A percentile compares a stretch with the other conserved stretches of the same genome.
phyloP scores from a whole-genome alignment of 805 yeast species.

The Metschnikowia borealis region DNA sequence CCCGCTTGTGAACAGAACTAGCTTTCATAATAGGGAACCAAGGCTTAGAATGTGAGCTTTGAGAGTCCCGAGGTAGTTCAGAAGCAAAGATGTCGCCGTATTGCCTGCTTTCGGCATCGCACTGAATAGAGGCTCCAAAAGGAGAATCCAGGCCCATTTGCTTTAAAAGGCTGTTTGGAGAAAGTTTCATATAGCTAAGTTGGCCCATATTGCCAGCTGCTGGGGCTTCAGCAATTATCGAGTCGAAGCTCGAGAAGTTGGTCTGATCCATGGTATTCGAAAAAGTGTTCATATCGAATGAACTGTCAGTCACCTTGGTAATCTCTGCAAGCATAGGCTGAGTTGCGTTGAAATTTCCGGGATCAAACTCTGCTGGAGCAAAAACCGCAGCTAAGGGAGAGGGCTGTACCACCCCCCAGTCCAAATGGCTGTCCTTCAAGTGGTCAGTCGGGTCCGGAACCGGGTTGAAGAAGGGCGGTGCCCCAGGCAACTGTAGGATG shows the following conservation, averaged over 20 bases:
- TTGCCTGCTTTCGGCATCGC: background rate
- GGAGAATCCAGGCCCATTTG: background rate
- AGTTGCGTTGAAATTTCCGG: background rate
- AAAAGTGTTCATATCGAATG: background rate
- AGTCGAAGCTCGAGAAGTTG: background rate
- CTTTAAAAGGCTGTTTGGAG: background rate
- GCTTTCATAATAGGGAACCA: background rate
- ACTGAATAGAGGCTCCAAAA: background rate
- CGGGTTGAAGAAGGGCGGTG: background rate
- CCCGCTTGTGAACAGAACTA: background rate
- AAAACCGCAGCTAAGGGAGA: background rate
- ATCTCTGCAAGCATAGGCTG: background rate
- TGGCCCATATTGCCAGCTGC: background rate
- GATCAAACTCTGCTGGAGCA: background rate
- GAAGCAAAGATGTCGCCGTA: background rate
- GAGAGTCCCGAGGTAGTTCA: background rate
- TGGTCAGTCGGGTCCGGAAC: background rate
- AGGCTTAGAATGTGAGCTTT: background rate
- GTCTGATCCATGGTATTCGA: background rate
- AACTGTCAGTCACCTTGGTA: background rate
- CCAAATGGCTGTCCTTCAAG: too few species aligned
- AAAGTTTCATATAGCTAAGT: background rate
- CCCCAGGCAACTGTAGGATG: background rate
- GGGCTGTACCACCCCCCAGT: background rate
- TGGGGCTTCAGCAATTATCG: background rate